Percentiles rank a stretch among this genome's conserved stretches.
phyloP scores from a whole-genome alignment of 106 monocot genomes.

The Agapanthus africanus region DNA sequence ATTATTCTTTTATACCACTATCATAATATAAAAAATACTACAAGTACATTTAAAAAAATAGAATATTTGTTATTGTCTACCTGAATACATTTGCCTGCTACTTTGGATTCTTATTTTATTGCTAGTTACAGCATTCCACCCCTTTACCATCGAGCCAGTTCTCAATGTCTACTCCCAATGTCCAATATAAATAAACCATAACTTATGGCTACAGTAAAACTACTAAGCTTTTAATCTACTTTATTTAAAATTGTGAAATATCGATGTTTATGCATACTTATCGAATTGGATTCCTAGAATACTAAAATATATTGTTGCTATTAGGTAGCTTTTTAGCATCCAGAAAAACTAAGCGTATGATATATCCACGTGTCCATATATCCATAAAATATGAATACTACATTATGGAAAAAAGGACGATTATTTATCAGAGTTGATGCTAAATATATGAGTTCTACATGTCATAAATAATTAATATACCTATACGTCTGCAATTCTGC shows the following conservation, averaged over 20 bases:
- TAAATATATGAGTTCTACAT: no score
- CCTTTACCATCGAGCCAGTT: no score
- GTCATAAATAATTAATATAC: neutral
- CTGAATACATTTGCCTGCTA: neutral
- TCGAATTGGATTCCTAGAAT: neutral
- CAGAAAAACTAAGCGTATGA: no score
- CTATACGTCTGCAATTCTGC: no score
- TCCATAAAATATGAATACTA: no score
- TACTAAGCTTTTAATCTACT: neutral
- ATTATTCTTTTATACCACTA: neutral
- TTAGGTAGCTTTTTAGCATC: no score
- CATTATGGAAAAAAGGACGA: no score
- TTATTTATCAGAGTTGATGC: neutral
- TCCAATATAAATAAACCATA: neutral
- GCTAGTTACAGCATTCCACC: no score
- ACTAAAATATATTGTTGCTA: neutral
- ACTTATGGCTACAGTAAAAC: neutral
- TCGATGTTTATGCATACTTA: neutral
- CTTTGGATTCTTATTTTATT: no score
- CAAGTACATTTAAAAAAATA: no score
- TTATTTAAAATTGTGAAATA: neutral
- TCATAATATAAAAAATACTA: neutral
- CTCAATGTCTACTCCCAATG: neutral
- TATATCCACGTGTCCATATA: no score
- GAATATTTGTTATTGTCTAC: no score